phyloP scores from a whole-genome alignment of 2,329 filamentous ascomycete genomes.

The Cadophora luteo-olivacea region DNA sequence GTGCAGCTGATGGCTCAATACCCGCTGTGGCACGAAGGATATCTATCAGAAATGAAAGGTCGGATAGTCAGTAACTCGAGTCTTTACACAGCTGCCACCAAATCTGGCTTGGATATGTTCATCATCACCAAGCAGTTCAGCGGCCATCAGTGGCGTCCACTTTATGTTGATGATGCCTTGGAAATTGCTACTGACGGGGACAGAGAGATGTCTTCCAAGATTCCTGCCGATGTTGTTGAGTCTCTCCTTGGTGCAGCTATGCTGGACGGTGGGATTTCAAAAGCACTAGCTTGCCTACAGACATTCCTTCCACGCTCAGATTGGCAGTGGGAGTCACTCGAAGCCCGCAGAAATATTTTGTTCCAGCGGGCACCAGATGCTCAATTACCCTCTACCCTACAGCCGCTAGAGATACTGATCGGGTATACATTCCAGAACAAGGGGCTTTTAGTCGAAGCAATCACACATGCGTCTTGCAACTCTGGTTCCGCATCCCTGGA shows the following conservation, averaged over 20 bases:
- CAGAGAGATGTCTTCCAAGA: slow-evolving; percentile 71
- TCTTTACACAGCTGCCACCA: slow-evolving; percentile 69
- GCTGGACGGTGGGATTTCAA: slow-evolving; percentile 69
- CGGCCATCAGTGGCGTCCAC: slow-evolving; percentile 73
- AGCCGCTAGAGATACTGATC: slow-evolving; percentile 67
- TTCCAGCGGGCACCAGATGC: slow-evolving; percentile 50
- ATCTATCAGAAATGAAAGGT: slow-evolving; percentile 72
- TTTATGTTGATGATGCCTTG: slow-evolving; percentile 58
- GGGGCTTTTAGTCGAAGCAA: slow-evolving; percentile 74
- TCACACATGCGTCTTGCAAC: slow-evolving; percentile 75
- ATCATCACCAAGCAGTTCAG: slow-evolving; percentile 74
- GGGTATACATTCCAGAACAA: slow-evolving; percentile 76
- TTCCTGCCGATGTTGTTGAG: slow-evolving; percentile 87
- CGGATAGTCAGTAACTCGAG: slow-evolving; percentile 75
- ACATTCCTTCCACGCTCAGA: slow-evolving; percentile 67
- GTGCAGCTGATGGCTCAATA: slow-evolving; percentile 67
- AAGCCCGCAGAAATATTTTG: slow-evolving; percentile 51
- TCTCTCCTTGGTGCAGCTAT: slow-evolving; percentile 81
- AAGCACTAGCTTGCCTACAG: slow-evolving; percentile 68
- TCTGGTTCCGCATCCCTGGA: slow-evolving; percentile 63
- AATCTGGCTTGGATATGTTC: slow-evolving; percentile 72
- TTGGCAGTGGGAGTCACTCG: slow-evolving; percentile 55
- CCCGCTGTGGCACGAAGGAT: slow-evolving; percentile 76
- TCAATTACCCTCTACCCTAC: slow-evolving; percentile 49
- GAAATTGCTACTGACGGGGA: slow-evolving; percentile 29